Evolutionary conservation across 2,329 filamentous ascomycete genomes (phyloP).

Genomic region (Scedosporium aurantiacum): DNA sequence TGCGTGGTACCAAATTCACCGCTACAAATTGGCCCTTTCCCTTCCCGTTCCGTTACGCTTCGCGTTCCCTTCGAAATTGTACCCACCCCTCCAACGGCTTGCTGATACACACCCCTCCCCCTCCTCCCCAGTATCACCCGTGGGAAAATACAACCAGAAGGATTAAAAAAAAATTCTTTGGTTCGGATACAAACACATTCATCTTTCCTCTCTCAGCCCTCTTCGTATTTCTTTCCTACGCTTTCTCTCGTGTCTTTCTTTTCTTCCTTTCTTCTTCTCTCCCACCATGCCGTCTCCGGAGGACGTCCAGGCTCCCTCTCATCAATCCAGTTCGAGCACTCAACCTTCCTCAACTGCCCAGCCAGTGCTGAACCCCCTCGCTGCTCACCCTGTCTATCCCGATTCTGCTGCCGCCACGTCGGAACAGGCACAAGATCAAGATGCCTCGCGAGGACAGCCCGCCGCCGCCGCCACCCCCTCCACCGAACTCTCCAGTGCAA

Average conservation of each 20-base stretch:
- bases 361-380: slow-evolving; percentile 19
- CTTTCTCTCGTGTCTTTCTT: slow-evolving; percentile 2
- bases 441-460: slow-evolving; percentile 55
- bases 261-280: slow-evolving; percentile 20
- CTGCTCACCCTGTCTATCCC: slow-evolving; percentile 21
- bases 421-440: slow-evolving; percentile 16
- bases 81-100: slow-evolving; percentile 2
- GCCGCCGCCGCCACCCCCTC: slow-evolving; percentile 48
- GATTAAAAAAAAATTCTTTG: slow-evolving; percentile 4
- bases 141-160: background rate
- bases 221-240: background rate
- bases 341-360: slow-evolving; percentile 9
- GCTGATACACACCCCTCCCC: slow-evolving; percentile 1
- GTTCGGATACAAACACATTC: slow-evolving; percentile 4
- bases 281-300: slow-evolving; percentile 13
- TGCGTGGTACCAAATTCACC: background rate
- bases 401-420: slow-evolving; percentile 16
- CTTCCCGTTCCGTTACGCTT: background rate
- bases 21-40: background rate
- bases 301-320: background rate
- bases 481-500: slow-evolving; percentile 56
- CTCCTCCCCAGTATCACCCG: background rate
- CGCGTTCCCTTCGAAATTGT: background rate
- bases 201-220: slow-evolving; percentile 4
- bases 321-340: background rate